Evolutionary conservation across 73 alveolate species (phyloP).

Genomic region (Tetrahymena elliotti): DNA sequence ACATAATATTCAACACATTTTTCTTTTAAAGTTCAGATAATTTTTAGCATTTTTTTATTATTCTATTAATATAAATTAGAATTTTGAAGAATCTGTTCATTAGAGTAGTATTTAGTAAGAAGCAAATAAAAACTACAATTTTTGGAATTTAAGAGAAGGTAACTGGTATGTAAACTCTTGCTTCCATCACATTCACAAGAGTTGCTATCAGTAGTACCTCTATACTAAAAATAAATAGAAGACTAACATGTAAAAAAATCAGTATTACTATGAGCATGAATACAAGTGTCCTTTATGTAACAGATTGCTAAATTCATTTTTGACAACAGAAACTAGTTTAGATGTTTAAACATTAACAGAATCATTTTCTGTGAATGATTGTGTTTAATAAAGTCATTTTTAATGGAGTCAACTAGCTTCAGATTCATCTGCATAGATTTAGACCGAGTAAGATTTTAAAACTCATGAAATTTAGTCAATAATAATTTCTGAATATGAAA

Average conservation of each 20-base stretch:
- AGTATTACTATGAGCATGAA: not conserved
- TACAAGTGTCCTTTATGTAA: not conserved
- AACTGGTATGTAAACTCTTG: not conserved
- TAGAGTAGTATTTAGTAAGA: not conserved
- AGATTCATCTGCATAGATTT: not conserved
- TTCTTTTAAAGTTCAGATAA: no score
- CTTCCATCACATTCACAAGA: not conserved
- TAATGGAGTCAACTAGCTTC: not conserved
- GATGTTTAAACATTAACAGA: not conserved
- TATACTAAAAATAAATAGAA: not conserved
- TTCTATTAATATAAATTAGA: not conserved
- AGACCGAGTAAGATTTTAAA: not conserved
- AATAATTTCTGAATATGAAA: not conserved
- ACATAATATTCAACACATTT: no score
- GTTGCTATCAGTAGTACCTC: not conserved
- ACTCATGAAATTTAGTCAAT: not conserved
- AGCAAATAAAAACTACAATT: not conserved
- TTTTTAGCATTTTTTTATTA: not conserved
- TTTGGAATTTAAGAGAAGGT: not conserved
- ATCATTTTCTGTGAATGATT: not conserved
- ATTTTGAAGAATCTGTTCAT: not conserved
- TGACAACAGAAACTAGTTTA: not conserved
- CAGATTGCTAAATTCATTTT: not conserved
- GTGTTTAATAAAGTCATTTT: not conserved
- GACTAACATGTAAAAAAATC: not conserved